Evolutionary conservation across 345 rosid genomes (phyloP).

Genomic region (Moringa oleifera): DNA sequence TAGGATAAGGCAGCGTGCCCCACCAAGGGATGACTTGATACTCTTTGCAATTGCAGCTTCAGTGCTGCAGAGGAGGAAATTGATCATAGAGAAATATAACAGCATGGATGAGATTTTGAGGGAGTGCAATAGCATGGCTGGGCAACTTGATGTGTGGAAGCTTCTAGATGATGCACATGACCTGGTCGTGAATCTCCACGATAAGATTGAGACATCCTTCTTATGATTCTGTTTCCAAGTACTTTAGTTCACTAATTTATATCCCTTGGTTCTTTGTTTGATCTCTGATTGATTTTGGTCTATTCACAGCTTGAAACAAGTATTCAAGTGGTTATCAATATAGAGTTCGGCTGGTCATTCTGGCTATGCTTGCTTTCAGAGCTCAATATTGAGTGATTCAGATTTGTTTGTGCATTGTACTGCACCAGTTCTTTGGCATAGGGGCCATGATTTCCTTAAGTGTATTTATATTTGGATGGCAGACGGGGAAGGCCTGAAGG

Average conservation of each 20-base stretch:
- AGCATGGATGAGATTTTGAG: slow-evolving; percentile 92
- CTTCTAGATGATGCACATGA: slow-evolving; percentile 89
- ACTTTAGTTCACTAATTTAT: slow-evolving; percentile 8
- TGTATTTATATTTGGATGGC: no score
- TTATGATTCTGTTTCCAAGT: slow-evolving; percentile 8
- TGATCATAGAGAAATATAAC: slow-evolving; percentile 77
- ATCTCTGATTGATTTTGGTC: slow-evolving; percentile 3
- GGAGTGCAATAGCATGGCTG: slow-evolving; percentile 90
- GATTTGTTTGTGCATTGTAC: slow-evolving; percentile 2
- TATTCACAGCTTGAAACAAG: slow-evolving; percentile 6
- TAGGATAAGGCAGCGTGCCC: slow-evolving; percentile 70
- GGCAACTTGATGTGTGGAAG: slow-evolving; percentile 96
- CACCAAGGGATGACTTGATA: slow-evolving; percentile 87
- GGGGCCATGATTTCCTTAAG: neutral
- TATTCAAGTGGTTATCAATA: no score
- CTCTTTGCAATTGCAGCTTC: slow-evolving; percentile 87
- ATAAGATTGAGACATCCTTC: slow-evolving; percentile 55
- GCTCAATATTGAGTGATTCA: no score
- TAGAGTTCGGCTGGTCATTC: neutral
- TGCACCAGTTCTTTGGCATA: slow-evolving; percentile 6
- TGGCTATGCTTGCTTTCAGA: no score
- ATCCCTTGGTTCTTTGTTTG: slow-evolving; percentile 5
- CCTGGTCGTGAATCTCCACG: slow-evolving; percentile 77
- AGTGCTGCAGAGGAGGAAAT: slow-evolving; percentile 83
- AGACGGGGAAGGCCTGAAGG: no score